Base-by-base conservation (phyloP, 192 early-diverging fungal genomes). In the Chytriomyces hyalinus region DNA sequence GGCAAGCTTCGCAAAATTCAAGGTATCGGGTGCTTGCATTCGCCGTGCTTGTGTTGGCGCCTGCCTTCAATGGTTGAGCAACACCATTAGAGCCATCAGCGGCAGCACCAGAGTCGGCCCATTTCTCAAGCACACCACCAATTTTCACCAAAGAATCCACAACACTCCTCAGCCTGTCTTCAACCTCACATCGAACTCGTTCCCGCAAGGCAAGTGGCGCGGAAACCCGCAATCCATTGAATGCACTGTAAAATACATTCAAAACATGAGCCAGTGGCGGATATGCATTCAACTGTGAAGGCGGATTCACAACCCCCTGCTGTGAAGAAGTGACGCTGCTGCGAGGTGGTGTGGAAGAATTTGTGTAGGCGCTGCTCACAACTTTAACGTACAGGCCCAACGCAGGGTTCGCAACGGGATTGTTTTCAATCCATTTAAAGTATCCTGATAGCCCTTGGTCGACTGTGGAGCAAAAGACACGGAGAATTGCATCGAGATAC, bases 181-280 rank as follows among this genome's bases (percentile, higher is more conserved):
- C 63, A 3, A 24, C 26, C 63, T 24, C 63, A 28, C 20, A 1
- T 1, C 67, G 48, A 6, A 70, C 45, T 22, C 57, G 76, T 20
- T 15, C 17, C 2, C 10, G 15, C 46, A 70, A n/a, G 22, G 67
- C 59, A 6, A 45, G 22, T 13, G 67, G 53, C 8, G 67, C 67
- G 13, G 62, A 15, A 28, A 77, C 65, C 5, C 92, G 88, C 22
- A 94, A 81, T 6, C 88, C 84, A 72, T 94, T 94, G 57, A 90
- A 90, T 7, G 87, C 83, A 20, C 84, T 75, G 50, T 89, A 81
- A 51, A 91, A 87, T 4, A 86, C 82, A 75, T 94, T 94, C 46
- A 91, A 85, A 11, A 94, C 86, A 53, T 84, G 70, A 1, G 91
- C 92, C 6, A 92, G 78, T 4, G 88, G 82, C 3, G 92, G 92